Evolutionary conservation across 139 green algal genomes (phyloP).

Genomic region (Klebsormidium nitens): DNA sequence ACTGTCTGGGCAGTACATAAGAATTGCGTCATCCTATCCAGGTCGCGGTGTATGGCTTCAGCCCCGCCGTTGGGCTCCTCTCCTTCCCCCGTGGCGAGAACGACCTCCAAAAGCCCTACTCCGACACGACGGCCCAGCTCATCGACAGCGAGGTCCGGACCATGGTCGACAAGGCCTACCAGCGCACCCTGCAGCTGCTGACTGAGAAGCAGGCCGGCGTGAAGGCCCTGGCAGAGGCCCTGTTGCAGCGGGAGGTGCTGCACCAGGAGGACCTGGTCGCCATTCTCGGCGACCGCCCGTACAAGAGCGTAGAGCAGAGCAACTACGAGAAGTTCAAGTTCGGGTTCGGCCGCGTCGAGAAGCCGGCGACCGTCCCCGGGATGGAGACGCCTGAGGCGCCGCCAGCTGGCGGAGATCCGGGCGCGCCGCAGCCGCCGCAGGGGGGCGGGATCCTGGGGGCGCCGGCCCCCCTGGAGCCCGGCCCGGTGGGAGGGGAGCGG

Average conservation of each 20-base stretch:
- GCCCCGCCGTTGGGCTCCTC: conserved; percentile 84
- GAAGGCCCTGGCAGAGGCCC: conserved; percentile 67
- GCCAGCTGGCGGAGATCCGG: too few relatives aligned
- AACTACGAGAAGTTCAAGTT: conserved; percentile 93
- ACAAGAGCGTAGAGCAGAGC: conserved; percentile 64
- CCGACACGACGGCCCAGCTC: conserved; percentile 81
- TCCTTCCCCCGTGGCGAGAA: conserved; percentile 71
- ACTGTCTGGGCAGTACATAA: neutral
- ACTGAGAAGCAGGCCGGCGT: conserved; percentile 74
- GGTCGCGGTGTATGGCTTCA: conserved; percentile 95
- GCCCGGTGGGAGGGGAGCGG: too few relatives aligned
- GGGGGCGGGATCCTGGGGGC: too few relatives aligned
- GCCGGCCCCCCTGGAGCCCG: too few relatives aligned
- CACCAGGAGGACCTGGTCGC: conserved; percentile 78
- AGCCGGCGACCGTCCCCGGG: too few relatives aligned
- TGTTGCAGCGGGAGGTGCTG: conserved; percentile 72
- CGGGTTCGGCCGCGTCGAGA: conserved; percentile 24
- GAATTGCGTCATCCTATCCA: conserved; percentile 16
- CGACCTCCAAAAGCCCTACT: conserved; percentile 93
- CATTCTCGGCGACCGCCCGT: conserved; percentile 90
- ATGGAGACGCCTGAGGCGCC: too few relatives aligned
- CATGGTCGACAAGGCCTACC: conserved; percentile 78
- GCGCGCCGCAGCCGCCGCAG: too few relatives aligned
- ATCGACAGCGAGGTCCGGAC: conserved; percentile 92
- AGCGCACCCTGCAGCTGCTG: conserved; percentile 78